Conservation (phyloP, 2,329 filamentous ascomycete genomes). For the Fusarium foetens region DNA sequence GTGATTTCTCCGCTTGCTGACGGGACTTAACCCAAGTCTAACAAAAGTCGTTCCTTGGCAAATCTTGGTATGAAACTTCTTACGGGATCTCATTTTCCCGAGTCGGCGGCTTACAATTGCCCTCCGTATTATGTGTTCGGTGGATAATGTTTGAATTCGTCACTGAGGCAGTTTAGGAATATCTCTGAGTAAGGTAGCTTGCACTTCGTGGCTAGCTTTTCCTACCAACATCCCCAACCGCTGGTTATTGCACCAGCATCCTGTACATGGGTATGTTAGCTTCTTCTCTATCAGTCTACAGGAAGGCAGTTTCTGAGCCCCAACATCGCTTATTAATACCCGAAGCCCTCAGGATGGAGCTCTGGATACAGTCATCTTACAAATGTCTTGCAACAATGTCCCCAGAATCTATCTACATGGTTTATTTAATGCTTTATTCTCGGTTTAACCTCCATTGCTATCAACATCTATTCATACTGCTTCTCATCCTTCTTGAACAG, state of each 20-base stretch:
- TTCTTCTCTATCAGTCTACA: background rate
- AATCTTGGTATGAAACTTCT: background rate
- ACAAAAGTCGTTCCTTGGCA: background rate
- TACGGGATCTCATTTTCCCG: background rate
- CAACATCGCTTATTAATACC: background rate
- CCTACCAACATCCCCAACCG: accelerated
- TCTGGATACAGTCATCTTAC: too few relatives aligned
- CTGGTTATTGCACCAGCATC: accelerated
- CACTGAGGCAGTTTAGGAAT: background rate
- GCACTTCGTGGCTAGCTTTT: background rate
- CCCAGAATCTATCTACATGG: background rate
- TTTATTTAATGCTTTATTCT: background rate
- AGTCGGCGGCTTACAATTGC: too few relatives aligned
- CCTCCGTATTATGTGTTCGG: background rate
- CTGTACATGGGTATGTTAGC: accelerated
- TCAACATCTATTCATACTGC: background rate
- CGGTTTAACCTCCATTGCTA: background rate
- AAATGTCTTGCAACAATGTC: background rate
- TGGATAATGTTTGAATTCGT: background rate
- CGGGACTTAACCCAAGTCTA: background rate
- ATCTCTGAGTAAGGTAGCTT: background rate
- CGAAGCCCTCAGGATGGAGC: accelerated
- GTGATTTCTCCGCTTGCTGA: background rate
- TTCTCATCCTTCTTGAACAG: too few relatives aligned
- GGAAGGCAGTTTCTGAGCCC: accelerated